Base-by-base conservation (phyloP, 2,329 filamentous ascomycete species). In the Nemania serpens region DNA sequence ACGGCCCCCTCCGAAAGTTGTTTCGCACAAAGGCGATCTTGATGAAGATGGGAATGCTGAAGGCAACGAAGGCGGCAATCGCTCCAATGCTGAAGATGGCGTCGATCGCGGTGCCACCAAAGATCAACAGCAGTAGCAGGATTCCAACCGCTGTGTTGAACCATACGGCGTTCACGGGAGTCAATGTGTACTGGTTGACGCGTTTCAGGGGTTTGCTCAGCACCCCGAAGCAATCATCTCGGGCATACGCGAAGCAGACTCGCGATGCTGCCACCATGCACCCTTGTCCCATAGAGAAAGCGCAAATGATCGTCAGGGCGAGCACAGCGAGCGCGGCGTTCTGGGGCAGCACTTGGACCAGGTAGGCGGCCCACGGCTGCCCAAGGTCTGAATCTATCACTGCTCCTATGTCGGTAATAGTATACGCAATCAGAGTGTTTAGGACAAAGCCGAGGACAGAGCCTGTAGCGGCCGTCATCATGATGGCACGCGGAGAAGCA, bases 341-440 rank as follows among this genome's bases (percentile, higher is more conserved):
- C 58, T 83, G 78, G 0, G 85, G 82, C 61, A 91, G 77, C 47
- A 88, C 81, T 70, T 91, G 88, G 52, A 88, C 79, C 15, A 90
- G 79, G 66, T 90, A 90, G 2, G 88, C 87, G 2, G 87, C 88
- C 78, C 88, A 91, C 0, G 88, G 88, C 72, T 91, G 88, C 5
- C 87, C 71, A 3, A 90, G 77, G 11, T 87, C 81, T 2, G 85
- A 88, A 15, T 81, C 75, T 13, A 91, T 76, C 1, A 85, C 84
- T 1, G 72, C 79, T 0, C 77, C 75, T 62, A 91, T 88, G 69
- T 88, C 84, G 48, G 85, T 79, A 33, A 91, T 86, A 0, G 88
- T 91, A 73, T 91, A 91, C 12, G 88, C 88, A 49, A 90, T 87
- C 0, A 91, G 86, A 10, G 91, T 78, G 71, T 91, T 89, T n/a